These are phyloP conservation scores for Porphyrellus cyaneotinctus DNA, from an alignment of 768 basidiomycete species.

Conservation along the genomic window DNA sequence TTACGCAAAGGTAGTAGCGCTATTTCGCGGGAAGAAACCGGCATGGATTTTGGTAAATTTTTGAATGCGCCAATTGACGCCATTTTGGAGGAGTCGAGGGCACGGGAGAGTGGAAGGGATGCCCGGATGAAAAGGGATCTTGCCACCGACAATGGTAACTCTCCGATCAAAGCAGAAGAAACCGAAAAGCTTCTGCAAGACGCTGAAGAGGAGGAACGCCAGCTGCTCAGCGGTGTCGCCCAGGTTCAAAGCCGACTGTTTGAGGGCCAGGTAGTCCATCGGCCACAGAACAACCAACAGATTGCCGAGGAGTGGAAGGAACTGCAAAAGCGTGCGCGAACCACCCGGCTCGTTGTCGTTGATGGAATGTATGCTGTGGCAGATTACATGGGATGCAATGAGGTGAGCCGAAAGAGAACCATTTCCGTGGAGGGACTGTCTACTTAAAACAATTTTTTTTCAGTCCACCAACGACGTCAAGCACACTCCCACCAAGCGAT, in stretches of 20 bases:
- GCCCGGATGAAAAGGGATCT: conserved; percentile 44
- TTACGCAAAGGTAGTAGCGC: conserved; percentile 57
- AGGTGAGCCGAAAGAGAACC: conserved; percentile 29
- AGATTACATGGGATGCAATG: conserved; percentile 23
- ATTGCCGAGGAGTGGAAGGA: conserved; percentile 46
- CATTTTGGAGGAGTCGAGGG: conserved; percentile 44
- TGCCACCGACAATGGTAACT: conserved; percentile 6
- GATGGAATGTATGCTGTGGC: conserved; percentile 36
- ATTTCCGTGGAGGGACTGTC: not conserved
- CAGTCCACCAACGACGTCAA: conserved; percentile 12
- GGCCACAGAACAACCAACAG: conserved; percentile 35
- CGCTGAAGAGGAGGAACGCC: conserved; percentile 52
- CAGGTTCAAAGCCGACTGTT: conserved; percentile 56
- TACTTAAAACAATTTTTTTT: conserved; percentile 10
- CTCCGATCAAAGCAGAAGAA: conserved; percentile 15
- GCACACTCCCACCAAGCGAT: conserved; percentile 29
- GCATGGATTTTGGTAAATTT: conserved; percentile 43
- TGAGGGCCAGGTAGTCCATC: conserved; percentile 44
- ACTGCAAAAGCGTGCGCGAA: conserved; percentile 42
- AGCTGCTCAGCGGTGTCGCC: conserved; percentile 51
- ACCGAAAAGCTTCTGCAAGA: conserved; percentile 33
- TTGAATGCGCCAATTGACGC: conserved; percentile 40
- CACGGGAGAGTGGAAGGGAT: conserved; percentile 40
- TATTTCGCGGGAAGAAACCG: conserved; percentile 37
- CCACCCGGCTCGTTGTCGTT: conserved; percentile 36